Conservation (phyloP, 768 basidiomycete species). For the Boletales sp. region DNA sequence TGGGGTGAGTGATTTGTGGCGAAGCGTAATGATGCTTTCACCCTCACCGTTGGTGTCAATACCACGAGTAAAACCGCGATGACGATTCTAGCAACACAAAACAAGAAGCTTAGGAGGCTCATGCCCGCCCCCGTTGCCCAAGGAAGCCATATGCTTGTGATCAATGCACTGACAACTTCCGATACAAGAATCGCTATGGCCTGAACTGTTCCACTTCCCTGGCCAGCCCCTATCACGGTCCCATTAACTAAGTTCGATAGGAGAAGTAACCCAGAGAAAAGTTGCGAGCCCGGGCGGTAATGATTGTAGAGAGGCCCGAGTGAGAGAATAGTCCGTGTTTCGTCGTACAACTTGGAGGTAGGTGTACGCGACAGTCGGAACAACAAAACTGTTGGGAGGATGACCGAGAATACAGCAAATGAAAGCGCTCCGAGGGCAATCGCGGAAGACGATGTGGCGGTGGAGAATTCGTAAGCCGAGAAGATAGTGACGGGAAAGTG, state of each 20-base stretch:
- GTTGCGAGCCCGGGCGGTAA: conserved; percentile 86
- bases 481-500: conserved; percentile 94
- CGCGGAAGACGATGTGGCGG: conserved; percentile 49
- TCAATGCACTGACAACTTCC: conserved; percentile 82
- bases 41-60: conserved; percentile 78
- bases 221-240: conserved; percentile 83
- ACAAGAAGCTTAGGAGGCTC: conserved; percentile 92
- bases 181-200: conserved; percentile 86
- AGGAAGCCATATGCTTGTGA: conserved; percentile 92
- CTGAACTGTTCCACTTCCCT: conserved; percentile 87
- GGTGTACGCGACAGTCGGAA: conserved; percentile 76
- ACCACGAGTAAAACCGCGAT: conserved; percentile 89
- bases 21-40: background rate
- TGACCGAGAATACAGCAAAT: conserved; percentile 75
- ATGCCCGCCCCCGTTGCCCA: conserved; percentile 97
- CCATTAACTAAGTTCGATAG: conserved; percentile 81
- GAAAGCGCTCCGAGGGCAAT: conserved; percentile 79
- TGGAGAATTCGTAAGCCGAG: conserved; percentile 63
- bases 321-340: conserved; percentile 85
- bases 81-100: conserved; percentile 87
- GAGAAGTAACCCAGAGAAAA: conserved; percentile 82
- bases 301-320: conserved; percentile 94
- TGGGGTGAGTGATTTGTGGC: conserved; percentile 8
- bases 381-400: conserved; percentile 71
- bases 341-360: conserved; percentile 90